phyloP scores from a whole-genome alignment of 2,329 filamentous ascomycete genomes.

The Cryoendolithus antarcticus region DNA sequence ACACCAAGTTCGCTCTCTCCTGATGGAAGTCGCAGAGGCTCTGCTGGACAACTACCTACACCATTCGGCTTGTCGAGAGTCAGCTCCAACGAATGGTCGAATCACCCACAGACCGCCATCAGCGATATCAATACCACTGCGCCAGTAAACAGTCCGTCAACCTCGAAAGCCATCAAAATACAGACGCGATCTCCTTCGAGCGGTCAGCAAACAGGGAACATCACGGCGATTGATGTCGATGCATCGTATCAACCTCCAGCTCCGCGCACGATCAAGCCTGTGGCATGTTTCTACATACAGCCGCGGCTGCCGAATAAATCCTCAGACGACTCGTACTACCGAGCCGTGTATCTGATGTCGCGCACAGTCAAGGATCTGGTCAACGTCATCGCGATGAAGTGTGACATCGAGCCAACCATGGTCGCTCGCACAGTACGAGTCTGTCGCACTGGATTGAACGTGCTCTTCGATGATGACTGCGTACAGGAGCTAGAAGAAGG shows the following conservation, averaged over 20 bases:
- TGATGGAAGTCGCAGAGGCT: slow-evolving; percentile 26
- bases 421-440: slow-evolving; percentile 62
- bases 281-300: slow-evolving; percentile 82
- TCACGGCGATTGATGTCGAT: slow-evolving; percentile 88
- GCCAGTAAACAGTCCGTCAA: slow-evolving; percentile 34
- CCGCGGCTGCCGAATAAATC: slow-evolving; percentile 37
- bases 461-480: slow-evolving; percentile 84
- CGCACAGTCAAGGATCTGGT: slow-evolving; percentile 66
- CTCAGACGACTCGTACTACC: slow-evolving; percentile 53
- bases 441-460: slow-evolving; percentile 61
- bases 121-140: slow-evolving; percentile 32
- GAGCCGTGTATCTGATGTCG: slow-evolving; percentile 73
- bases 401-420: slow-evolving; percentile 60
- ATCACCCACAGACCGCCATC: slow-evolving; percentile 41
- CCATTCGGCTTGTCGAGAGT: slow-evolving; percentile 33
- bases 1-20: slow-evolving; percentile 36
- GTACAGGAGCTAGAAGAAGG: slow-evolving; percentile 74
- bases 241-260: slow-evolving; percentile 66
- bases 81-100: slow-evolving; percentile 35
- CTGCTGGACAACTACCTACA: slow-evolving; percentile 32
- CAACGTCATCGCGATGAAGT: slow-evolving; percentile 62
- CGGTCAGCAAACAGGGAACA: slow-evolving; percentile 64
- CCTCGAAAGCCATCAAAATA: slow-evolving; percentile 41
- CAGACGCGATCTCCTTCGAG: slow-evolving; percentile 42
- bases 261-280: slow-evolving; percentile 57